Evolutionary conservation across 2,329 filamentous ascomycete species (phyloP), one percentile per base, ranked within the genome.

Genomic region (Hypoxylon sp.): DNA sequence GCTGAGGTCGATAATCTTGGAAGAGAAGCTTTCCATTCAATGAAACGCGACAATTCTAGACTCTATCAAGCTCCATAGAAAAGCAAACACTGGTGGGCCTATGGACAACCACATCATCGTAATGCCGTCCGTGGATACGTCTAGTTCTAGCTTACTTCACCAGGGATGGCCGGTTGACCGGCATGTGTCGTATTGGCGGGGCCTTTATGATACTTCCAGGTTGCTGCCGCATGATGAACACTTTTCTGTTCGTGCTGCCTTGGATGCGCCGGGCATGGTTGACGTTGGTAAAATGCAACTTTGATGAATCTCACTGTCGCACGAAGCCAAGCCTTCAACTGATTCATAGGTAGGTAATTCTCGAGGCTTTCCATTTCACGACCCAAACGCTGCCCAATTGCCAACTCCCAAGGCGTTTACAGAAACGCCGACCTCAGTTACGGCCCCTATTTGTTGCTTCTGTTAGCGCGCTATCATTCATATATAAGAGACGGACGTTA

Each of bases 321-420:
- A 70, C 58, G 17, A 25, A 2, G n/a, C 40, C 55, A 42, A 53
- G 30, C 33, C 44, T 8, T 20, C 20, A 44, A 59, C 22, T 4
- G 22, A 58, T 66, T 8, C 33, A 59, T 61, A 59, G 59, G 50
- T 54, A 49, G 56, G 22, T 17, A 57, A 46, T 40, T 40, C 44
- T 46, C 37, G 40, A 60, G 50, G 30, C 30, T 31, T 55, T 60
- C 20, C 17, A 54, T 61, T 48, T 53, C 31, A 40, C 13, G 46
- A 55, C 69, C 69, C 53, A 61, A 71, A 53, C 17, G 64, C 50
- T 68, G 67, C 69, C 69, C 69, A 70, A 72, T 65, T 64, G 49
- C 22, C 44, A 51, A 37, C 8, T 40, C 27, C 56, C 37, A 22
- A 64, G 59, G 56, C 31, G 22, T 42, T 57, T 27, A 55, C 53